These are phyloP conservation scores for Cicer chorassanicum DNA, from an alignment of 306 rosid genomes.

Conservation along the genomic window DNA sequence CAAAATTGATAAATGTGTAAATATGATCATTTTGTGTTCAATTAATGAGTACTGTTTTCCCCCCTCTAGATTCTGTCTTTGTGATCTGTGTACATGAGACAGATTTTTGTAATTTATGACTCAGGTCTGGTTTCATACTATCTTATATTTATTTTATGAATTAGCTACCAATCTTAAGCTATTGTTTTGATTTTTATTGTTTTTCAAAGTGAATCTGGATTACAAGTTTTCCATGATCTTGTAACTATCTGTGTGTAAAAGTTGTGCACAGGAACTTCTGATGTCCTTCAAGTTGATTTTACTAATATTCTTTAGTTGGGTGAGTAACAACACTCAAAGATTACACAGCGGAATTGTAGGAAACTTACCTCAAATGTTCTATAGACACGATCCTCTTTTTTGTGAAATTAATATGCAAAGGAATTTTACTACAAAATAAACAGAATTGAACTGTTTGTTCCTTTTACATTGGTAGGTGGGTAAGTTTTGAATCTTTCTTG, in stretches of 20 bases:
- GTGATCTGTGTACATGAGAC: constrained; percentile 10
- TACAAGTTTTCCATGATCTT: constrained; percentile 15
- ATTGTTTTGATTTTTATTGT: background rate
- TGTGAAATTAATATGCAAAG: constrained; percentile 11
- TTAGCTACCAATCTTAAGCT: constrained; percentile 17
- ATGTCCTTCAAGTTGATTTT: constrained; percentile 22
- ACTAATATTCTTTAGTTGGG: constrained; percentile 14
- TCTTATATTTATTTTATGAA: constrained; percentile 22
- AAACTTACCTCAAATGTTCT: constrained; percentile 33
- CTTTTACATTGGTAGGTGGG: constrained; percentile 34
- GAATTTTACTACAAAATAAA: background rate
- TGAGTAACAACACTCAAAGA: constrained; percentile 22
- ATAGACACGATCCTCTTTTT: constrained; percentile 27
- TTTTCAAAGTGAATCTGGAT: constrained; percentile 24
- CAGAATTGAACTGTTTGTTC: constrained; percentile 8
- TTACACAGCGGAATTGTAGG: constrained; percentile 27
- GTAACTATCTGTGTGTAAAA: constrained; percentile 29
- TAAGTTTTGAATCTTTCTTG: constrained; percentile 25
- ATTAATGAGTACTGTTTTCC: constrained; percentile 3
- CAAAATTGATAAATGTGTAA: background rate
- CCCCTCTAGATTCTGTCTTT: constrained; percentile 31
- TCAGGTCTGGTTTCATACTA: constrained; percentile 13
- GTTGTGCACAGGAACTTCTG: constrained; percentile 29
- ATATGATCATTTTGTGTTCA: constrained; percentile 28
- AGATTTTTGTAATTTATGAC: constrained; percentile 38